These are phyloP conservation scores for Backusella circina DNA, from an alignment of 192 early-diverging fungal species.

Conservation along the genomic window DNA sequence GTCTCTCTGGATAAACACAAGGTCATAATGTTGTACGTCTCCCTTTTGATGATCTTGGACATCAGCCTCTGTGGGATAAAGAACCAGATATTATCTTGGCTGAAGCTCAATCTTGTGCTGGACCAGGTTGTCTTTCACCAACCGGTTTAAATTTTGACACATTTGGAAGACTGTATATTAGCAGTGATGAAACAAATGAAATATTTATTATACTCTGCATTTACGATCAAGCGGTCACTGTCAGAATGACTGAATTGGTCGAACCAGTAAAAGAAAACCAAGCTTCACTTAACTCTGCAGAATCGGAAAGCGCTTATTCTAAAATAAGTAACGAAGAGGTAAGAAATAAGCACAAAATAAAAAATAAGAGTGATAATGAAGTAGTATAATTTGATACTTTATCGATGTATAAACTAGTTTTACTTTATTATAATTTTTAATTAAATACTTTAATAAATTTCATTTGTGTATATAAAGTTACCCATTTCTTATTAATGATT, in stretches of 20 bases:
- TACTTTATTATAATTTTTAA: not conserved
- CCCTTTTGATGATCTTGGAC: slow-evolving; percentile 28
- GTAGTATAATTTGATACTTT: not conserved
- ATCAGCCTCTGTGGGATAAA: slow-evolving; percentile 24
- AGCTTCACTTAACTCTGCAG: slow-evolving; percentile 11
- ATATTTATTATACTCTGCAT: slow-evolving; percentile 23
- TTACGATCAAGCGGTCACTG: slow-evolving; percentile 13
- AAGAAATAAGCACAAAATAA: not conserved
- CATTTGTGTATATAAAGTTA: too few species aligned
- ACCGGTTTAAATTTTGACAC: slow-evolving; percentile 15
- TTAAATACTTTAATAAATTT: not conserved
- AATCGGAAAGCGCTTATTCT: slow-evolving; percentile 1
- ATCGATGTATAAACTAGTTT: too few species aligned
- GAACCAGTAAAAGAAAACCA: not conserved
- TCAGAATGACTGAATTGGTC: slow-evolving; percentile 18
- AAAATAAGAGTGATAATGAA: not conserved
- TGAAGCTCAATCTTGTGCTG: slow-evolving; percentile 7
- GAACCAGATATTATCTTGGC: slow-evolving; percentile 14
- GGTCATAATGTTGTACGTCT: slow-evolving; percentile 23
- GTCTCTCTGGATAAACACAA: not conserved
- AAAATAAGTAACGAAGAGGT: not conserved
- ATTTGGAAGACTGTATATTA: slow-evolving; percentile 20
- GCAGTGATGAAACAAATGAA: slow-evolving; percentile 26
- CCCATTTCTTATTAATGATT: too few species aligned
- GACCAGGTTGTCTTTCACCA: slow-evolving; percentile 18